Evolutionary conservation across 1,284 basidiomycete species (phyloP).

Genomic region (Cryptococcus deneoformans): DNA sequence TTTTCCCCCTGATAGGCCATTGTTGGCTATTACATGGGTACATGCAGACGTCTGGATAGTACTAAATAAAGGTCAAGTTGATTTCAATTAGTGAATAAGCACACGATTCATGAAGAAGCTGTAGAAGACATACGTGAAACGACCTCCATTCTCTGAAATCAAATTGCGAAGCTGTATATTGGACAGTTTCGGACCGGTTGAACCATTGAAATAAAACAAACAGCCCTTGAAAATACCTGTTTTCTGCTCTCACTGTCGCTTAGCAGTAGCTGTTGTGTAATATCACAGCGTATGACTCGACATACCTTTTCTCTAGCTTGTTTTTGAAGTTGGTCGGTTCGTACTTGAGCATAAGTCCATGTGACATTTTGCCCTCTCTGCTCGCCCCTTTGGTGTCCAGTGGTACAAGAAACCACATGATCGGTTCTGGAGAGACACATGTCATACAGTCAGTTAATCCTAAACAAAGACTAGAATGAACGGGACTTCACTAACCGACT

Average conservation of each 20-base stretch:
- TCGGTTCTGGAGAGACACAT: constrained; percentile 23
- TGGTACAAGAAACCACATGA: constrained; percentile 42
- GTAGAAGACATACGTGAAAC: constrained; percentile 29
- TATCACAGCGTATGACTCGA: background rate
- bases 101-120: background rate
- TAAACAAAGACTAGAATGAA: background rate
- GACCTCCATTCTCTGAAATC: constrained; percentile 46
- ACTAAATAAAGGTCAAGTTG: constrained; percentile 5
- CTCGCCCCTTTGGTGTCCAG: constrained; percentile 36
- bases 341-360: constrained; percentile 41
- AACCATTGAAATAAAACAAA: constrained; percentile 48
- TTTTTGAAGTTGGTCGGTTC: constrained; percentile 40
- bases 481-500: constrained; percentile 17
- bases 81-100: background rate
- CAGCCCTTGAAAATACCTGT: constrained; percentile 33
- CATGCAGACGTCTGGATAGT: constrained; percentile 35
- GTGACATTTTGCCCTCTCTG: background rate
- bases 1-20: constrained; percentile 34
- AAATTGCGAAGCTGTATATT: constrained; percentile 49
- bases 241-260: constrained; percentile 7
- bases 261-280: background rate
- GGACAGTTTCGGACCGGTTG: constrained; percentile 42
- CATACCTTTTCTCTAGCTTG: constrained; percentile 22
- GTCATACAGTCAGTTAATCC: background rate
- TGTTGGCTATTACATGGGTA: constrained; percentile 46